Base-by-base conservation (phyloP, 176 grass and related monocot genomes). In the Zoysia pacifica region DNA sequence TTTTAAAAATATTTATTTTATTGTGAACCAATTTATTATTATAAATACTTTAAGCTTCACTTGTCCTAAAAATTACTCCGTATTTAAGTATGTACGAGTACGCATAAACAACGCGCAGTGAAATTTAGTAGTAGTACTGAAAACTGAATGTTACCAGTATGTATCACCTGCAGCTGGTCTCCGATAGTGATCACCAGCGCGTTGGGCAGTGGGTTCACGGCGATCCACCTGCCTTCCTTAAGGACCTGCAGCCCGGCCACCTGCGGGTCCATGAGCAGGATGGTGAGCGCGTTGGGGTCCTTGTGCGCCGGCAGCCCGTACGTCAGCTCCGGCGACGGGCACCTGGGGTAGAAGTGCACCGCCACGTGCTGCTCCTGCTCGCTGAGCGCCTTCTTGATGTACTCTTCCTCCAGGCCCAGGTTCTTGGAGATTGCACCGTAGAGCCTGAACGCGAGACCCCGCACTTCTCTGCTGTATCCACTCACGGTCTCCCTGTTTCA, bases 301-400 rank as follows among this genome's bases (percentile, higher is more conserved):
- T 92, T 97, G 85, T 97, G 91, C 1, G 89, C 87, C 35, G 90
- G 91, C 9, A 97, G 83, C 1, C 94, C 94, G 11, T 80, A 93
- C 0, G 94, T 97, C 19, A 97, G 89, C 71, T 94, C 91, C 2
- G 94, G 94, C 69, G 87, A 80, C 39, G 94, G 91, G 85, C 94
- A 97, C 86, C 82, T 75, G 0, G 94, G 91, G 83, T 97, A 97
- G 80, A 86, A 97, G 74, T 97, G 94, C 18, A 97, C 83, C 8
- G 90, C 89, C 86, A 94, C 93, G 58, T 94, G 92, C 70, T 97
- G 95, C 68, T 97, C 95, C 75, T 94, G 90, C 74, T 94, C 86
- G 5, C 87, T 92, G 1, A 93, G 84, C 36, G 73, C 72, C 56
- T 74, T 81, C 76, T 79, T 74, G 7, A 93, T 72, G 74, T 89